Base-by-base conservation (phyloP, 164 flowering plant species). In the Chimonanthus salicifolius region DNA sequence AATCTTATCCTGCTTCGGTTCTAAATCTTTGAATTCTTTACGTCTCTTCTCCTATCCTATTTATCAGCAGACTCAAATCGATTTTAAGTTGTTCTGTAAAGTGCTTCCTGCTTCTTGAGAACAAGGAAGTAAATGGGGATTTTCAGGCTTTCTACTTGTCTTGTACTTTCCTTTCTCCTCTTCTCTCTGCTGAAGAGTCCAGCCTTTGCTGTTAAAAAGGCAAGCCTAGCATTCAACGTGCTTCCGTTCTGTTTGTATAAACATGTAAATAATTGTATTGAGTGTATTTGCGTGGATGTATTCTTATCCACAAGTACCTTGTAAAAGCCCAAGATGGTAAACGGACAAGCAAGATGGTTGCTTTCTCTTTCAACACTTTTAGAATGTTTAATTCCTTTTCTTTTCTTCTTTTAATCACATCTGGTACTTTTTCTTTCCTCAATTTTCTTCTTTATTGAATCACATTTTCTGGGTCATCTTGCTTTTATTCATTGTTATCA, bases 121-220 rank as follows among this genome's bases (percentile, higher is more conserved):
- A 16, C 11, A 16, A 13, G 11, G 33, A 21, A 21, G 33, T 16
- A 7, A 54, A 54, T 54, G 60, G 60, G 4, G 60, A 10, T 54
- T 10, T 54, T 16, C 16, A 54, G 60, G 4, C 60, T 54, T 54
- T 54, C 60, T 54, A 13, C 15, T 54, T 54, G 16, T 9, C 13
- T 66, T 46, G n/a, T 66, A 7, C 11, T 3, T 15, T n/a, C 45
- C 46, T 44, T 46, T 13, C 68, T 66, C 16, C 6, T 45, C 11
- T 33, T 75, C 54, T 75, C 73, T 45, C 44, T 69, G 49, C 18
- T 70, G 54, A 70, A 75, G 51, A 64, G 33, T 20, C 69, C 72
- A 20, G 10, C 74, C 18, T 64, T 70, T 64, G 77, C 77, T 70
- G 9, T 18, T 16, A 64, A 70, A 70, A 64, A 83, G 88, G 92